Evolutionary conservation across 2,329 filamentous ascomycete genomes (phyloP).

Genomic region (Zymoseptoria tritici): DNA sequence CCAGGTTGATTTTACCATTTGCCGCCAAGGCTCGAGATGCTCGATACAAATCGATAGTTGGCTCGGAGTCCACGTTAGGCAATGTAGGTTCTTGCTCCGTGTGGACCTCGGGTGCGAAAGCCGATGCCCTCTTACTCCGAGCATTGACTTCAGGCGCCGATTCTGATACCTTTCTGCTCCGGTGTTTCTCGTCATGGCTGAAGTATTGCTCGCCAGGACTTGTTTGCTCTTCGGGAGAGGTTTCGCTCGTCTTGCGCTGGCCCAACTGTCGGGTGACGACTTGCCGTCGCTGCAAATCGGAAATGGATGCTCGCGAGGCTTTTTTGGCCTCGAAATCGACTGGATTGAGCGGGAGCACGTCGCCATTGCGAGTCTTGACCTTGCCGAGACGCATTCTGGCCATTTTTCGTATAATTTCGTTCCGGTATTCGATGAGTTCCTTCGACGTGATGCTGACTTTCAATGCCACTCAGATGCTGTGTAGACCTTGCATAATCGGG

Average conservation of each 20-base stretch:
- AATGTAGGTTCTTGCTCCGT: background rate
- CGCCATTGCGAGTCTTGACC: background rate
- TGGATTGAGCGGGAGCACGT: background rate
- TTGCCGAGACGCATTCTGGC: background rate
- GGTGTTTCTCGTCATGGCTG: background rate
- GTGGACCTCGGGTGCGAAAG: background rate
- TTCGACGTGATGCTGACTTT: background rate
- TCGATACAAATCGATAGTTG: background rate
- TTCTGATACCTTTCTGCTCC: background rate
- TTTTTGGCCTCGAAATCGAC: background rate
- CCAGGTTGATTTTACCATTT: slow-evolving; percentile 34
- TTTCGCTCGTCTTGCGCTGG: background rate
- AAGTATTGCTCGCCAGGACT: background rate
- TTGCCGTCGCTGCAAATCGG: background rate
- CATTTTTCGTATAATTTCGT: background rate
- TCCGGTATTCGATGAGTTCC: too few relatives aligned
- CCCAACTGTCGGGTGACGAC: background rate
- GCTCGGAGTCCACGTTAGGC: background rate
- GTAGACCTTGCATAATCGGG: background rate
- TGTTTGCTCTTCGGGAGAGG: background rate
- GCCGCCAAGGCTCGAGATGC: slow-evolving; percentile 8
- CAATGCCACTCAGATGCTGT: background rate
- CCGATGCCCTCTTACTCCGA: too few relatives aligned
- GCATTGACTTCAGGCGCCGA: background rate
- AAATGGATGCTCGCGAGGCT: background rate